Percentiles rank a stretch among this genome's conserved stretches.
Conservation (phyloP, 257 asterid species). For the Ajuga chamaepitys region DNA sequence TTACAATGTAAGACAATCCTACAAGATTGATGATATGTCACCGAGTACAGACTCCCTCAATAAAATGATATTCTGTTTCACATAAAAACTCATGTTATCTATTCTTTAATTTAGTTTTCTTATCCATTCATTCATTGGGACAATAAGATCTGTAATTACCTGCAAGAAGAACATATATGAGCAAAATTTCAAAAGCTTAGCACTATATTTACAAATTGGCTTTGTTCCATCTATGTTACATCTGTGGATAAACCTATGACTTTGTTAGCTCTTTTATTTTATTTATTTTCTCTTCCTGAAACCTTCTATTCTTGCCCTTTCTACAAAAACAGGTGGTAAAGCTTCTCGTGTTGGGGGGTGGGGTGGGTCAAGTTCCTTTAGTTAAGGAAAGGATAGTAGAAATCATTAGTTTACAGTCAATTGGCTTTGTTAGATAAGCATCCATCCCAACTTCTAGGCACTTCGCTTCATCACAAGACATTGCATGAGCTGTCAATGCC, state of each 20-base stretch:
- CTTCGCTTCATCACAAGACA: slow-evolving; percentile 88
- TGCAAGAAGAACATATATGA: background rate
- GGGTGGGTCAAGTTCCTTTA: slow-evolving; percentile 17
- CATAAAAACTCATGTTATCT: background rate
- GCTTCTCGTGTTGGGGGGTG: background rate
- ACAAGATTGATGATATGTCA: background rate
- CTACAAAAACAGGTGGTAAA: slow-evolving; percentile 17
- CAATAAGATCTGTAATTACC: background rate
- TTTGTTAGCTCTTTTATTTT: slow-evolving; percentile 6
- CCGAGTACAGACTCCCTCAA: background rate
- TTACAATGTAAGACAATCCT: background rate
- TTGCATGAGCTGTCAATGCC: slow-evolving; percentile 93
- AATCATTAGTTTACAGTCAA: slow-evolving; percentile 70
- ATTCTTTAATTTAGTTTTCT: too few species aligned
- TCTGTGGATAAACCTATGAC: slow-evolving; percentile 3
- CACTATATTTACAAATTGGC: slow-evolving; percentile 6
- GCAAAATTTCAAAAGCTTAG: slow-evolving; percentile 6
- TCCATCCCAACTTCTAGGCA: slow-evolving; percentile 97
- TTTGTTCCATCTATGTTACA: background rate
- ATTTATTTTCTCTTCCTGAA: background rate
- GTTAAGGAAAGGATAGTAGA: slow-evolving; percentile 79
- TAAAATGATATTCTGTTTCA: background rate
- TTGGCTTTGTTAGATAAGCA: slow-evolving; percentile 89
- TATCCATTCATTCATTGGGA: background rate
- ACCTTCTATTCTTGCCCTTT: background rate